Evolutionary conservation across 345 rosid genomes (phyloP).

Genomic region (Eucalyptus cloeziana): DNA sequence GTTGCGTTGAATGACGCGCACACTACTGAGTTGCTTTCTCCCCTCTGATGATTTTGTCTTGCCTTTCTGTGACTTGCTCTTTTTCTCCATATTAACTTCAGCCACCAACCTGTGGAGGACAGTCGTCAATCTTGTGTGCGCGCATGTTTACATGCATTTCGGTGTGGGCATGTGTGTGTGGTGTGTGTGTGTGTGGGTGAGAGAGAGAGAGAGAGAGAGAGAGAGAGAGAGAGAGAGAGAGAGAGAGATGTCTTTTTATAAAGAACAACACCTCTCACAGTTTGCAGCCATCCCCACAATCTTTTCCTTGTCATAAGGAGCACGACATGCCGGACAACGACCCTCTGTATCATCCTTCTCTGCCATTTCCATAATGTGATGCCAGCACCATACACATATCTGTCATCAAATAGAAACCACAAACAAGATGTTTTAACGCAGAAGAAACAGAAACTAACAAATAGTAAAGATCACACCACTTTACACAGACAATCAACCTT

Average conservation of each 20-base stretch:
- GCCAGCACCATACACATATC: slow-evolving; percentile 99
- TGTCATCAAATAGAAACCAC: background rate
- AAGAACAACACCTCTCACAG: slow-evolving; percentile 50
- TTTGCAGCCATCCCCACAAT: slow-evolving; percentile 71
- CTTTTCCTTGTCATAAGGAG: slow-evolving; percentile 84
- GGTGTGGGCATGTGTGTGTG: background rate
- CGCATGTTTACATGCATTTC: background rate
- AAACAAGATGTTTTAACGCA: background rate
- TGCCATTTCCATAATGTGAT: slow-evolving; percentile 91
- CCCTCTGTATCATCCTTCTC: slow-evolving; percentile 86
- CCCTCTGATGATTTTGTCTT: slow-evolving; percentile 60
- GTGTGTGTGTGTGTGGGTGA: rapidly evolving
- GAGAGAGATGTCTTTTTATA: background rate
- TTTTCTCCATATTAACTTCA: slow-evolving; percentile 59
- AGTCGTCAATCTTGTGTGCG: background rate
- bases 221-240: background rate
- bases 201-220: background rate
- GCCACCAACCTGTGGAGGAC: slow-evolving; percentile 38
- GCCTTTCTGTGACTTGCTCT: slow-evolving; percentile 48
- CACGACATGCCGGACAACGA: slow-evolving; percentile 90
- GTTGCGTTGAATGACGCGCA: slow-evolving; percentile 75
- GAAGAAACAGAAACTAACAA: background rate
- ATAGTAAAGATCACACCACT: background rate
- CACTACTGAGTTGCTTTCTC: slow-evolving; percentile 71
- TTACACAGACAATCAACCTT: background rate